Evolutionary conservation across 345 rosid species (phyloP).

Genomic region (Populus alba): DNA sequence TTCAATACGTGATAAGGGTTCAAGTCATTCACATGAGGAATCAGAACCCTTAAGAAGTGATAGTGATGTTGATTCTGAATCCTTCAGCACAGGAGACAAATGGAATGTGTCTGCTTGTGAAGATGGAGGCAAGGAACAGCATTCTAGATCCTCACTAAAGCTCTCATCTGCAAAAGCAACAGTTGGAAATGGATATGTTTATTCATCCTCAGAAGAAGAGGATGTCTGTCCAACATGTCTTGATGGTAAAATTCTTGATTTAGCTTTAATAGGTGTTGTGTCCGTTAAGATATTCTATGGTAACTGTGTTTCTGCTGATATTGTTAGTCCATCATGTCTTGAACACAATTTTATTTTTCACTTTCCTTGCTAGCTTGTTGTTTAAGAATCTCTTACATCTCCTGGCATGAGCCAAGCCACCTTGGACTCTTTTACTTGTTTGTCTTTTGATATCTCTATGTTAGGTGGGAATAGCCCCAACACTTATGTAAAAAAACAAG

Average conservation of each 20-base stretch:
- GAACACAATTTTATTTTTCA: not conserved
- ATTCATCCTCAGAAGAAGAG: conserved; percentile 71
- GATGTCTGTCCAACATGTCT: conserved; percentile 98
- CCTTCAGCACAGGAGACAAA: conserved; percentile 54
- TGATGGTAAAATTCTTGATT: conserved; percentile 58
- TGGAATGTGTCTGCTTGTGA: conserved; percentile 58
- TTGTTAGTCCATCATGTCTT: not conserved
- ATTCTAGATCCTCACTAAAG: conserved; percentile 48
- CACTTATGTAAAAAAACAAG: no score
- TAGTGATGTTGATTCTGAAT: conserved; percentile 52
- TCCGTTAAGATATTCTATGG: not conserved
- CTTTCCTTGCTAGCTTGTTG: not conserved
- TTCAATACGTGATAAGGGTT: conserved; percentile 80
- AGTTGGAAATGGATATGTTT: conserved; percentile 43
- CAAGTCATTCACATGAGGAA: conserved; percentile 84
- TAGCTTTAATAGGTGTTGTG: not conserved
- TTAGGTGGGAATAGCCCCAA: not conserved
- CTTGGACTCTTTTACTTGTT: not conserved
- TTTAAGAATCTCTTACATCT: not conserved
- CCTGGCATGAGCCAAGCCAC: not conserved
- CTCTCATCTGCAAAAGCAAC: conserved; percentile 45
- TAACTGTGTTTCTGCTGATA: not conserved
- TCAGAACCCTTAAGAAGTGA: conserved; percentile 73
- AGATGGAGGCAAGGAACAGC: conserved; percentile 62
- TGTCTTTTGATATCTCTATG: not conserved